Percentiles rank a stretch among this genome's conserved stretches.
These are phyloP conservation scores for Mycena filopes DNA, from an alignment of 768 basidiomycete genomes.

Conservation along the genomic window DNA sequence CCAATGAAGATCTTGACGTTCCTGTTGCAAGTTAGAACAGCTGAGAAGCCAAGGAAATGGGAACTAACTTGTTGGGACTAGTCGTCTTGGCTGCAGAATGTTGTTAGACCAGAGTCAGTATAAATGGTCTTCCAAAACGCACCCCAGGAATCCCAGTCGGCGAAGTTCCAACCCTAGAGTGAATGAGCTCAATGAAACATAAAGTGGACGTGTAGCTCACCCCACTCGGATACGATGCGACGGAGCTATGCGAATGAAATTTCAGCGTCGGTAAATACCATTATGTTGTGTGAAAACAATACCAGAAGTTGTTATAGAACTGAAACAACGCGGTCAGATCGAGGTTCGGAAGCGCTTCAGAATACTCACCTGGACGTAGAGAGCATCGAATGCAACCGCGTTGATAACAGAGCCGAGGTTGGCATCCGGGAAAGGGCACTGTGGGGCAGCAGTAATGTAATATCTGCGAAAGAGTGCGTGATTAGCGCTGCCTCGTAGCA, in stretches of 20 bases:
- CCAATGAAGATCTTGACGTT: slow-evolving; percentile 71
- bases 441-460: slow-evolving; percentile 69
- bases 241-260: slow-evolving; percentile 4
- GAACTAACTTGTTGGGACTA: slow-evolving; percentile 55
- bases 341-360: background rate
- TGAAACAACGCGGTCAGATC: slow-evolving; percentile 18
- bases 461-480: slow-evolving; percentile 51
- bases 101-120: no score
- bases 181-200: slow-evolving; percentile 15
- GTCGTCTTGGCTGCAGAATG: slow-evolving; percentile 65
- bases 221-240: background rate
- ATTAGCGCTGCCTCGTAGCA: background rate
- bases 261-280: background rate
- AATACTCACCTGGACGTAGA: slow-evolving; percentile 79
- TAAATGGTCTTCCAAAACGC: no score
- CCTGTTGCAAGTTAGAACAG: background rate
- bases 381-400: slow-evolving; percentile 71
- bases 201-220: background rate
- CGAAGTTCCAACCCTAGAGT: slow-evolving; percentile 56
- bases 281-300: background rate
- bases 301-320: slow-evolving; percentile 66
- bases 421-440: slow-evolving; percentile 77
- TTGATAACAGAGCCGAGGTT: slow-evolving; percentile 69
- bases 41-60: no score
- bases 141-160: slow-evolving; percentile 67